Conservation (phyloP, 176 grass and related monocot genomes). For the Raddia guianensis region DNA sequence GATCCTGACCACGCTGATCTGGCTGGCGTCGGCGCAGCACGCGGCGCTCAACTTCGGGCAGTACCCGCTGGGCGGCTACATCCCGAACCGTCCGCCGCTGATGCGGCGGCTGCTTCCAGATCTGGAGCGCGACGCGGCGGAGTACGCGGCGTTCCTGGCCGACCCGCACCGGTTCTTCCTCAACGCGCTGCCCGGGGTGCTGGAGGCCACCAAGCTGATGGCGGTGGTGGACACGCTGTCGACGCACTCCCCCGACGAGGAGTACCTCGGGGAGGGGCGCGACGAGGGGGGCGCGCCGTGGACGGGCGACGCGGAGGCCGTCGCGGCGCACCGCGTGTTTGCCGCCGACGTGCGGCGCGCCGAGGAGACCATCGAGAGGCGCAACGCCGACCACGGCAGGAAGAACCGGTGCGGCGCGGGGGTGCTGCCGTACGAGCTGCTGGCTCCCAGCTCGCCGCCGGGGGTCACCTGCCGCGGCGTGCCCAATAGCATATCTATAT, state of each 20-base stretch:
- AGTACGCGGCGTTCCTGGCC: constrained; percentile 72
- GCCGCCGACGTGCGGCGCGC: constrained; percentile 59
- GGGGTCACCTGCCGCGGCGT: constrained; percentile 95
- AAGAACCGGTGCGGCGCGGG: constrained; percentile 88
- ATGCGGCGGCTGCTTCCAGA: constrained; percentile 95
- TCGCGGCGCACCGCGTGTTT: constrained; percentile 65
- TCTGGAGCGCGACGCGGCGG: constrained; percentile 64
- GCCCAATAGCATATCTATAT: constrained; percentile 98
- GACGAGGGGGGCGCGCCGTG: constrained; percentile 58
- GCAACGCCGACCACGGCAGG: constrained; percentile 63
- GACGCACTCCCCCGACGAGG: constrained; percentile 98
- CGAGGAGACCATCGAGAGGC: constrained; percentile 71
- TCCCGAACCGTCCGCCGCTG: constrained; percentile 84
- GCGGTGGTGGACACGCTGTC: constrained; percentile 96
- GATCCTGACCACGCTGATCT: constrained; percentile 82
- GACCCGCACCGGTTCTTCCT: constrained; percentile 97
- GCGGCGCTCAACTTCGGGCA: constrained; percentile 96
- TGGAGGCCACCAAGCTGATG: constrained; percentile 99
- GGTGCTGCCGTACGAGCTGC: constrained; percentile 90
- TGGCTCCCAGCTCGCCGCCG: constrained; percentile 78
- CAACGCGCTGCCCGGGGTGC: constrained; percentile 74
- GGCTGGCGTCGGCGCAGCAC: constrained; percentile 97
- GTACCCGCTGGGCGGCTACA: constrained; percentile 88
- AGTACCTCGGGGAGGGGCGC: constrained; percentile 81
- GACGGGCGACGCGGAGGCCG: constrained; percentile 76